Base-by-base conservation (phyloP, 192 early-diverging fungal species). In the Backusella macrospora region DNA sequence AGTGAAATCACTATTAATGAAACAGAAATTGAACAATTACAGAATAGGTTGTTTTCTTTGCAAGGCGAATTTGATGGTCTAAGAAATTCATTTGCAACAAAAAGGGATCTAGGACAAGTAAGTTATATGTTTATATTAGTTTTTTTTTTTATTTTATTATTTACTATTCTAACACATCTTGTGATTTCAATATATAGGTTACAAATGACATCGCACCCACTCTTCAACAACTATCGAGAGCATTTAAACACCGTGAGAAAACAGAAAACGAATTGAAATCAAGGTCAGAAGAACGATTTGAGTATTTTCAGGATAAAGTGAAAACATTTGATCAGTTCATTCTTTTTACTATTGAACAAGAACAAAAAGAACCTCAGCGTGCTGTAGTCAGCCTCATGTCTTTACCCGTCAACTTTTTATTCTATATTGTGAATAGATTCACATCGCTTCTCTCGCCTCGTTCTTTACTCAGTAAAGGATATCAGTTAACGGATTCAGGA, bases 81-180 rank as follows among this genome's bases (percentile, higher is more conserved):
- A 67, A 81, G 85, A 38, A 78, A 80, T 26, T 86, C 86, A 2
- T 85, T 83, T 76, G 86, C 87, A n/a, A 89, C 87, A 39, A 89
- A 88, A 76, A 74, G 79, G 13, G 86, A 88, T 63, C 64, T 89
- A 6, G 74, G 77, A 14, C 86, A 86, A 49, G 83, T 89, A 18
- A 72, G 76, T 67, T 37, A 39, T 26, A 72, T 65, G 34, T 65
- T 65, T 65, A 65, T 39, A 34, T n/a, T 37, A 26, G 26, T 21
- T 34, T 7, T 63, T 15, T 64, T 38, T 14, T 39, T 65, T 7
- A 2, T 65, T 38, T 65, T 16, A 16, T 34, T 38, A 63, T 38
- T 63, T 15, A 15, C 2, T 63, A 26, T 15, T 37, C 2, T 63
- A 26, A 63, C 23, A 47, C 18, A 16, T 68, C 21, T 68, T 12